Percentiles rank a stretch among this genome's conserved stretches.
phyloP scores from a whole-genome alignment of 2,329 filamentous ascomycete species.

The Colletotrichum australisinense region DNA sequence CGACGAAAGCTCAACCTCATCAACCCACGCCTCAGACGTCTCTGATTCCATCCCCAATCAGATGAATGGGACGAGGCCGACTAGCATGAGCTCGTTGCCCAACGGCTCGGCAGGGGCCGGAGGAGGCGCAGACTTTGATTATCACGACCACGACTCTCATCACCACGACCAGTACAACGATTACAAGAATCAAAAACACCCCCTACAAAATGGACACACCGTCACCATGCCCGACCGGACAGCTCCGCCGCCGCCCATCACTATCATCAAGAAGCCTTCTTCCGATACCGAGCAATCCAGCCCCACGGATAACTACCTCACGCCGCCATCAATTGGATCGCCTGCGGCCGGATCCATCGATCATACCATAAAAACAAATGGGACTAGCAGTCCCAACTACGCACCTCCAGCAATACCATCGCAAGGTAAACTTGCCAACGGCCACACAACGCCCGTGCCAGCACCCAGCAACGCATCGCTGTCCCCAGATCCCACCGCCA shows the following conservation, averaged over 20 bases:
- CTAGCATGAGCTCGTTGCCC: slow-evolving; percentile 70
- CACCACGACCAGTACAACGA: slow-evolving; percentile 49
- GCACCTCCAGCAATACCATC: slow-evolving; percentile 42
- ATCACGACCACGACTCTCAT: slow-evolving; percentile 41
- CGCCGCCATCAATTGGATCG: slow-evolving; percentile 48
- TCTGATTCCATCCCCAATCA: slow-evolving; percentile 57
- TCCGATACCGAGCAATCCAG: slow-evolving; percentile 42
- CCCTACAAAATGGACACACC: slow-evolving; percentile 39
- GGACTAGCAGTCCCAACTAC: slow-evolving; percentile 41
- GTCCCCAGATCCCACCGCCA: slow-evolving; percentile 36
- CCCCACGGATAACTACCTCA: slow-evolving; percentile 44
- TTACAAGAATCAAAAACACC: slow-evolving; percentile 37
- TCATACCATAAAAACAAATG: slow-evolving; percentile 25
- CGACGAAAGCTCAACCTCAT: slow-evolving; percentile 65
- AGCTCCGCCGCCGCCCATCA: slow-evolving; percentile 31
- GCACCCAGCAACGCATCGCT: slow-evolving; percentile 26
- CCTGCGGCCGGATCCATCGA: slow-evolving; percentile 39
- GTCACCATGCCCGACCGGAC: slow-evolving; percentile 44
- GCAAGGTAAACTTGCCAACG: slow-evolving; percentile 36
- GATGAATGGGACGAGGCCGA: slow-evolving; percentile 52
- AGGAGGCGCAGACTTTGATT: slow-evolving; percentile 45
- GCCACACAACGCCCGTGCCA: slow-evolving; percentile 25
- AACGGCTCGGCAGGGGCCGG: slow-evolving; percentile 57
- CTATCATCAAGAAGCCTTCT: slow-evolving; percentile 29
- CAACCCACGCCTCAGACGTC: slow-evolving; percentile 63